A percentile compares a stretch with the other conserved stretches of the same genome.
Evolutionary conservation across 2,329 filamentous ascomycete genomes (phyloP).

Genomic region (Curvularia sp.): DNA sequence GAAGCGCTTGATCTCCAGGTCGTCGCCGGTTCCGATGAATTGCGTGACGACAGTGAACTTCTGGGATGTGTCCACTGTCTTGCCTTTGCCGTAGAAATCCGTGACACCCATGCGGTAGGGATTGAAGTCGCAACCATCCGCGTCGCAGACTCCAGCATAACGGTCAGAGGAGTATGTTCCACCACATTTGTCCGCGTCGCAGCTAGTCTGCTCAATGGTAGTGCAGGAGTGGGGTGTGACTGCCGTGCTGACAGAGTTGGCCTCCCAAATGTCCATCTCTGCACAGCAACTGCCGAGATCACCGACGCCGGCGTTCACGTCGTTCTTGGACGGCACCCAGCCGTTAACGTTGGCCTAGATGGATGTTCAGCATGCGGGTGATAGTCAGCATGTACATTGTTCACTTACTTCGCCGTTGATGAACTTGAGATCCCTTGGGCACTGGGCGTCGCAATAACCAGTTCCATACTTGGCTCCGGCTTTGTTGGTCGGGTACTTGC

Average conservation of each 20-base stretch:
- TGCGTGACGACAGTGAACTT: slow-evolving; percentile 59
- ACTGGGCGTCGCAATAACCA: slow-evolving; percentile 53
- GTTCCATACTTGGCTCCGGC: slow-evolving; percentile 61
- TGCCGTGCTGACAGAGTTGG: slow-evolving; percentile 69
- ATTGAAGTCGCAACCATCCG: slow-evolving; percentile 69
- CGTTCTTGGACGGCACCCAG: slow-evolving; percentile 61
- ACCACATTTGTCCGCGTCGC: slow-evolving; percentile 56
- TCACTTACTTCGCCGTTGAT: slow-evolving; percentile 53
- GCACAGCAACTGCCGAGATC: slow-evolving; percentile 66
- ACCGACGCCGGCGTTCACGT: slow-evolving; percentile 62
- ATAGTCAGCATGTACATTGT: not conserved
- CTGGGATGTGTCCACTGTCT: slow-evolving; percentile 53
- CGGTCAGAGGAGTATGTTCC: slow-evolving; percentile 61
- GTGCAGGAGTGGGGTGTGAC: slow-evolving; percentile 70
- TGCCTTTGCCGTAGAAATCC: slow-evolving; percentile 66
- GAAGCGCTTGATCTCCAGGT: slow-evolving; percentile 55
- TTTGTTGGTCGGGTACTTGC: slow-evolving; percentile 55
- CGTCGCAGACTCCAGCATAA: slow-evolving; percentile 70
- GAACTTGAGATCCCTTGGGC: slow-evolving; percentile 58
- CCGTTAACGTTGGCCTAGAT: slow-evolving; percentile 61
- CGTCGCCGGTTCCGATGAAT: slow-evolving; percentile 54
- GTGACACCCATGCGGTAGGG: slow-evolving; percentile 69
- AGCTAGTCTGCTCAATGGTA: slow-evolving; percentile 59
- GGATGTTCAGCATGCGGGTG: not conserved
- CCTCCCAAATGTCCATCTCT: slow-evolving; percentile 72